A percentile compares a stretch with the other conserved stretches of the same genome.
These are phyloP conservation scores for Eutypella sp. DNA, from an alignment of 2,329 filamentous ascomycete genomes.

Conservation along the genomic window DNA sequence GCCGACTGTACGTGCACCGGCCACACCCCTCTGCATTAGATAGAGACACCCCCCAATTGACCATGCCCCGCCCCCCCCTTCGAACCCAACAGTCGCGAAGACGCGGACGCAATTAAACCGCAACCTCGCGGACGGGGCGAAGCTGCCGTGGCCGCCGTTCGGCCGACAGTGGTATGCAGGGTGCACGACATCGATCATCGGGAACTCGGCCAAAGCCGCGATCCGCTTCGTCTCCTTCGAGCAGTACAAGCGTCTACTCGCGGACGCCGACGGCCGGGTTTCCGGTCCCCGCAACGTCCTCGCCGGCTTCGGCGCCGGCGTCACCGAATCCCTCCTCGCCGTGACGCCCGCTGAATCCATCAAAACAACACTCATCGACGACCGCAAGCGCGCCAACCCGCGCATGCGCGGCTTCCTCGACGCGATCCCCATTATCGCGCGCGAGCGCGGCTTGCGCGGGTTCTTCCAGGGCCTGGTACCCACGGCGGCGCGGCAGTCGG, in stretches of 20 bases:
- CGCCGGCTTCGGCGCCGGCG: slow-evolving; percentile 88
- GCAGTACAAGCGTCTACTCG: slow-evolving; percentile 79
- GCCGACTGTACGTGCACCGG: slow-evolving; percentile 69
- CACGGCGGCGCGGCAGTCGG: slow-evolving; percentile 89
- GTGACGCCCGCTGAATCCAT: slow-evolving; percentile 98
- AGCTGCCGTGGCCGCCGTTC: slow-evolving; percentile 92
- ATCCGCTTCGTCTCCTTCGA: slow-evolving; percentile 97
- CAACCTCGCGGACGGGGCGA: slow-evolving; percentile 72
- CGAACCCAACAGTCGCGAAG: slow-evolving; percentile 66
- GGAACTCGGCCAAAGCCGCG: slow-evolving; percentile 93
- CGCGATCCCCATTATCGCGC: slow-evolving; percentile 78
- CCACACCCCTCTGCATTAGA: not conserved
- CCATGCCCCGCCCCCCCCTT: not conserved
- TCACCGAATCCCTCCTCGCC: slow-evolving; percentile 87
- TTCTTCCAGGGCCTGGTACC: slow-evolving; percentile 98
- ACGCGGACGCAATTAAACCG: slow-evolving; percentile 91
- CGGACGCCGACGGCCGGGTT: slow-evolving; percentile 80
- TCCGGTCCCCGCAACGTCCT: slow-evolving; percentile 87
- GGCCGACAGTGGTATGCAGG: slow-evolving; percentile 95
- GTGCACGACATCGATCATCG: slow-evolving; percentile 93
- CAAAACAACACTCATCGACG: slow-evolving; percentile 97
- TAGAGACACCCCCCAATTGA: not conserved
- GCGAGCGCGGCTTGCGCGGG: slow-evolving; percentile 80
- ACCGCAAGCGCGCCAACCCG: slow-evolving; percentile 80
- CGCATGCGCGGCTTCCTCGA: slow-evolving; percentile 90